Evolutionary conservation across 495 filamentous ascomycete genomes (phyloP), one percentile per base, ranked within the genome.

Genomic region (Penicillium longicatenatum): DNA sequence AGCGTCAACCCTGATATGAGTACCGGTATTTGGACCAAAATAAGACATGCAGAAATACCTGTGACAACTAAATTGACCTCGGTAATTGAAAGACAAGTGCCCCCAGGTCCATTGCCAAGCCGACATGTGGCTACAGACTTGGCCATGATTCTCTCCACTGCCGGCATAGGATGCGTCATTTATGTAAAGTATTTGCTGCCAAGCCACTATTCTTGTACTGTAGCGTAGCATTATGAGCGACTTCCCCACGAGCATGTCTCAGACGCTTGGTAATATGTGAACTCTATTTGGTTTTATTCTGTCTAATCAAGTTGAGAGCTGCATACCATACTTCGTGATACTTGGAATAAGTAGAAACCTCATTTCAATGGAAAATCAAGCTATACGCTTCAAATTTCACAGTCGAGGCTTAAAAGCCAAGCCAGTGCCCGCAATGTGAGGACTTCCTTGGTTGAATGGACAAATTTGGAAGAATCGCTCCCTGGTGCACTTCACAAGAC

Each of bases 391-490:
- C 44, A 35, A 4, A 48, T 29, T 49, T 52, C 42, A 63, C 41
- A 63, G 20, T 1, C 60, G 52, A 19, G 60, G 56, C 48, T 53
- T 63, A 9, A 63, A 63, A 24, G 42, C 60, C 20, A 63, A 11
- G 9, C 60, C 60, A 12, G 60, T 63, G 11, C 60, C 60, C 5
- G 60, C 60, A 53, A 63, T 63, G 46, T 63, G 60, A 52, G 60
- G 52, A 6, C 29, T 50, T 1, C 24, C 56, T 21, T 63, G 60
- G 52, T 63, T 59, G 31, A 88, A 73, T 8, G 85, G 84, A 58
- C 81, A 82, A 17, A 86, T 68, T 62, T 85, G 80, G 71, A 88
- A 88, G 70, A 83, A 87, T 35, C 80, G 74, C 68, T 87, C 85
- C 31, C 84, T 70, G 24, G 73, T 78, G 62, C 79, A 83, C 46